Percentiles rank a stretch among this genome's conserved stretches.
Conservation (phyloP, 805 yeast species). For the Metschnikowia borealis region DNA sequence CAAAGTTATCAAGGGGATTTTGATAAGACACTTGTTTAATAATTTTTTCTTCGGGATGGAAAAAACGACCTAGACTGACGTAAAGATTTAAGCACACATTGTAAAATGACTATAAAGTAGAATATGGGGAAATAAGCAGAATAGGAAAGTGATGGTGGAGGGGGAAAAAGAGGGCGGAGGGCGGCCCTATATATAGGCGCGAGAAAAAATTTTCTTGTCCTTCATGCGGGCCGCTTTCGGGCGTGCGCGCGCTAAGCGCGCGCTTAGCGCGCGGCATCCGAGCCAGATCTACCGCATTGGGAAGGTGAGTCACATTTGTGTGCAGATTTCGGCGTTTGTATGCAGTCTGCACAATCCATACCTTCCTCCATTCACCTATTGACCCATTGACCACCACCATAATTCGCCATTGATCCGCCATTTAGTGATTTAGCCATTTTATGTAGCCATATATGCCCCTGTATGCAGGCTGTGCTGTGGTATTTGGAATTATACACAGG, state of each 20-base stretch:
- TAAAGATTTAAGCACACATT: constrained; percentile 35
- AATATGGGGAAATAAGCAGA: constrained; percentile 8
- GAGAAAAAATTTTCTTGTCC: constrained; percentile 14
- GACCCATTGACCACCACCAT: no score
- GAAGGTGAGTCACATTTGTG: background rate
- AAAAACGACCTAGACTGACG: constrained; percentile 14
- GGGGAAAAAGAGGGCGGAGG: constrained; percentile 4
- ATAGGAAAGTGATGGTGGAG: constrained; percentile 9
- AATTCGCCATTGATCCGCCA: no score
- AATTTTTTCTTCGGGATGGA: constrained; percentile 15
- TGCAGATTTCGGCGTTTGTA: background rate
- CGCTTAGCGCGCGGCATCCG: background rate
- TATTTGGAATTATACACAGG: no score
- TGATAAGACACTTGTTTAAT: constrained; percentile 18
- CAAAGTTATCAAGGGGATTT: constrained; percentile 23
- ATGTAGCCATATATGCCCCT: no score
- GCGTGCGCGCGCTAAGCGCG: background rate
- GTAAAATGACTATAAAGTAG: constrained; percentile 13
- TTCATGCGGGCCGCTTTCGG: constrained; percentile 3
- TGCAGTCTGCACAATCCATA: no score
- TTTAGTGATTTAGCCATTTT: no score
- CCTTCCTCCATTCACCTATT: no score
- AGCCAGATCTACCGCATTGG: background rate
- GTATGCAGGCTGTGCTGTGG: no score
- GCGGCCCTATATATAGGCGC: constrained; percentile 8